Evolutionary conservation across 2,329 filamentous ascomycete species (phyloP).

Genomic region (Exophiala viscosa): DNA sequence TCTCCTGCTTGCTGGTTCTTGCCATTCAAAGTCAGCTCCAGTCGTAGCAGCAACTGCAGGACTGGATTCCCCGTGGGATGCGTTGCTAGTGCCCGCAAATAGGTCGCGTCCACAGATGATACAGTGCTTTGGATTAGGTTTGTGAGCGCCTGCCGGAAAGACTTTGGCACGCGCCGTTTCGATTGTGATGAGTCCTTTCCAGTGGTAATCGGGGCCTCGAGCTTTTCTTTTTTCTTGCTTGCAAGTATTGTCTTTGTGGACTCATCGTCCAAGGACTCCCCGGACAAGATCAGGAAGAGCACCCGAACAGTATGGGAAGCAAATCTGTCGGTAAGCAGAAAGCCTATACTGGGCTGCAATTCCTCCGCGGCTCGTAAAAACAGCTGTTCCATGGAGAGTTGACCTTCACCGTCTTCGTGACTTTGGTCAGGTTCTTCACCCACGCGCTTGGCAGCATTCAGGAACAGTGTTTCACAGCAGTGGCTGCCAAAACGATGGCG

Average conservation of each 20-base stretch:
- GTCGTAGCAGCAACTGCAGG: conserved; percentile 81
- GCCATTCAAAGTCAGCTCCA: conserved; percentile 74
- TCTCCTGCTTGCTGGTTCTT: conserved; percentile 63
- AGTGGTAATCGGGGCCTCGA: conserved; percentile 58
- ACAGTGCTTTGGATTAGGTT: conserved; percentile 79
- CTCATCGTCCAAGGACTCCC: conserved; percentile 69
- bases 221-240: conserved; percentile 87
- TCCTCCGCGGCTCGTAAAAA: conserved; percentile 82
- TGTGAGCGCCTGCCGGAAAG: conserved; percentile 71
- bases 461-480: conserved; percentile 91
- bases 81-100: conserved; percentile 76
- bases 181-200: conserved; percentile 45
- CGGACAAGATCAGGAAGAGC: conserved; percentile 78
- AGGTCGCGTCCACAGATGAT: conserved; percentile 69
- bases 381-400: conserved; percentile 72
- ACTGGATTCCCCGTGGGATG: conserved; percentile 90
- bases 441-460: conserved; percentile 74
- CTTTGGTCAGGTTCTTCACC: conserved; percentile 52
- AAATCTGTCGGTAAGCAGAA: conserved; percentile 79
- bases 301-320: conserved; percentile 89
- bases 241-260: conserved; percentile 72
- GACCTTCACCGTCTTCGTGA: conserved; percentile 43
- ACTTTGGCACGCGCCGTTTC: conserved; percentile 65
- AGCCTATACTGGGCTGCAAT: conserved; percentile 78
- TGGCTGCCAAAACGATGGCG: conserved; percentile 97